phyloP scores from a whole-genome alignment of 2,329 filamentous ascomycete species.

The Pseudopithomyces maydicus region DNA sequence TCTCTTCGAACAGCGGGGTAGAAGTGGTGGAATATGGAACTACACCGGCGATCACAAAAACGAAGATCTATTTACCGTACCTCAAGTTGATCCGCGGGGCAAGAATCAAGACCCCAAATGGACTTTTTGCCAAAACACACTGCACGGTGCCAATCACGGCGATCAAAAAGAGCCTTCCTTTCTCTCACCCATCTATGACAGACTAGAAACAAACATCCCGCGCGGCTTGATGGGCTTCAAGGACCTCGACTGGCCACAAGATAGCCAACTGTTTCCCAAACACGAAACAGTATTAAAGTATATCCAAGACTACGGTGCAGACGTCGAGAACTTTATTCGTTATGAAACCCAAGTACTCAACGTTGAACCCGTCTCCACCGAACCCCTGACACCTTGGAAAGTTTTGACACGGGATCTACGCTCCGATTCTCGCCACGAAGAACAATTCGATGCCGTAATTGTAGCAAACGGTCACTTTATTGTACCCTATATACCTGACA shows the following conservation, averaged over 20 bases:
- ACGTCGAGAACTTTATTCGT: constrained; percentile 68
- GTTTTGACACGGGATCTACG: constrained; percentile 60
- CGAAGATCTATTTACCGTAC: constrained; percentile 58
- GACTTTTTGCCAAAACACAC: constrained; percentile 24
- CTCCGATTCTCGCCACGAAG: constrained; percentile 47
- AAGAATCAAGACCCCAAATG: constrained; percentile 68
- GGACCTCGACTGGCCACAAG: constrained; percentile 67
- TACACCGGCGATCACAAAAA: constrained; percentile 63
- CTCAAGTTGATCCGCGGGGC: constrained; percentile 68
- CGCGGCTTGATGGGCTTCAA: constrained; percentile 80
- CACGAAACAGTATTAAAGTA: constrained; percentile 75
- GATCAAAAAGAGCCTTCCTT: constrained; percentile 61
- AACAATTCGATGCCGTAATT: constrained; percentile 60
- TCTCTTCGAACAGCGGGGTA: constrained; percentile 79
- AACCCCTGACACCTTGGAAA: constrained; percentile 58
- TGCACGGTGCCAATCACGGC: background rate
- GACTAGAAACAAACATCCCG: constrained; percentile 86
- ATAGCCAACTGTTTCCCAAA: constrained; percentile 74
- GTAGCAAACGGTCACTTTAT: constrained; percentile 56
- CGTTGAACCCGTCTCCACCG: constrained; percentile 49
- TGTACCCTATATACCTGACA: constrained; percentile 51
- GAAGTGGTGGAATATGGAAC: constrained; percentile 85
- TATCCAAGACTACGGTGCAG: constrained; percentile 71
- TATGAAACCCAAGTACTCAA: constrained; percentile 74
- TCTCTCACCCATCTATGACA: constrained; percentile 82